Conservation (phyloP, 202 grass and related monocot genomes). For the Brachypodium distachyon region DNA sequence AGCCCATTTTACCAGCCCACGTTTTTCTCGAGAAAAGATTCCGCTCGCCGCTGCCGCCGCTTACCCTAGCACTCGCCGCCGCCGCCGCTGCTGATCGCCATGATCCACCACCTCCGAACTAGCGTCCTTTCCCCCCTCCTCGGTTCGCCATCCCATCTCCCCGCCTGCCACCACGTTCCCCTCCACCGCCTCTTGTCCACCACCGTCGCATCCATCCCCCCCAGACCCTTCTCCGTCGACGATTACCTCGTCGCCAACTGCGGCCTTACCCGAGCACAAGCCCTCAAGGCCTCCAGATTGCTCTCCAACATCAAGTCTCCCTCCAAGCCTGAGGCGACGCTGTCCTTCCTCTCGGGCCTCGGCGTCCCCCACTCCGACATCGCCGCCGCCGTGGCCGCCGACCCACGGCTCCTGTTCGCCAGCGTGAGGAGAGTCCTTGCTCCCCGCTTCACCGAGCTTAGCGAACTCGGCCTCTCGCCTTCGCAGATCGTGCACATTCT, state of each 20-base stretch:
- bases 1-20: no score
- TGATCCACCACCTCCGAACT: not conserved
- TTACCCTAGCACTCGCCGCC: not conserved
- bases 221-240: not conserved
- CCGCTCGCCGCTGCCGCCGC: not conserved
- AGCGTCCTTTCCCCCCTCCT: not conserved
- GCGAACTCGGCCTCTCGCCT: constrained; percentile 12
- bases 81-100: not conserved
- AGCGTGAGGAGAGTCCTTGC: constrained; percentile 10
- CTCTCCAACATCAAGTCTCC: constrained; percentile 19
- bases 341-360: constrained; percentile 16
- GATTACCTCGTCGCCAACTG: not conserved
- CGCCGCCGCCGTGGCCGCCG: not conserved
- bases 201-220: not conserved
- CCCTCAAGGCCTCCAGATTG: not conserved
- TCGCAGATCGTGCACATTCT: constrained; percentile 13
- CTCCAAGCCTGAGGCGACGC: constrained; percentile 11
- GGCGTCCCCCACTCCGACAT: constrained; percentile 11
- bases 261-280: not conserved
- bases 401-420: not conserved
- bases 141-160: not conserved
- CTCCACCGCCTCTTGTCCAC: not conserved
- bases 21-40: not conserved
- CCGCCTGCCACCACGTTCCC: not conserved
- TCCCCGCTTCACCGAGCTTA: not conserved